Base-by-base conservation (phyloP, 345 rosid species). In the Triadica sebifera region DNA sequence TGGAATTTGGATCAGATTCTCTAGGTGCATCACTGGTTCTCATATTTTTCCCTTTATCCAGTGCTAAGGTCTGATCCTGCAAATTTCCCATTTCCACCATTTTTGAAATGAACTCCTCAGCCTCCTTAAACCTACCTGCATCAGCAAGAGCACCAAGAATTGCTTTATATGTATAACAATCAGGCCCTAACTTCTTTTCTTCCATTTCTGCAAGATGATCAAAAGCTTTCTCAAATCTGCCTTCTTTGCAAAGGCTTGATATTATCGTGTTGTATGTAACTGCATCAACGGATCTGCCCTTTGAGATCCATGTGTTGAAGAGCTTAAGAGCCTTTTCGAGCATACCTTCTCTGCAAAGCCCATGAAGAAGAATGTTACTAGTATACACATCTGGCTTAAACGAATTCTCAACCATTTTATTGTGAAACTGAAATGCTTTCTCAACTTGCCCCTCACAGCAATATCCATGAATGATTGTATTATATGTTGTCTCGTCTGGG, bases 201-300 rank as follows among this genome's bases (percentile, higher is more conserved):
- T 85, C 83, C 97, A 95, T 89, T 80, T 90, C 92, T 6, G 78
- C 80, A 43, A 89, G 70, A 78, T 88, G 90, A 81, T 81, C 87
- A 83, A 83, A 87, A 8, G 92, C 98, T 79, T 88, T 97, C 74
- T 86, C 85, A 75, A 91, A 64, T 86, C 91, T 91, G 74, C 82
- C 83, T 57, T 83, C 85, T 80, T 81, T 86, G 72, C 95, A 91
- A 68, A 93, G 86, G 70, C 88, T 75, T 56, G 91, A 85, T 75
- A 94, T 91, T 77, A 92, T 80, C 8, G 86, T 94, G 87, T 91
- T 92, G 87, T 91, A 89, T n/a, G 98, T 85, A 62, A 89, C 90
- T 17, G 79, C 78, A 82, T 92, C 97, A 58, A 87, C 55, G 19
- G 70, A 58, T 73, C 88, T 86, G 50, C 91, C 93, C 72, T 87